Evolutionary conservation across 805 yeast genomes (phyloP), one percentile per base, ranked within the genome.

Genomic region (Lipomyces sp.): DNA sequence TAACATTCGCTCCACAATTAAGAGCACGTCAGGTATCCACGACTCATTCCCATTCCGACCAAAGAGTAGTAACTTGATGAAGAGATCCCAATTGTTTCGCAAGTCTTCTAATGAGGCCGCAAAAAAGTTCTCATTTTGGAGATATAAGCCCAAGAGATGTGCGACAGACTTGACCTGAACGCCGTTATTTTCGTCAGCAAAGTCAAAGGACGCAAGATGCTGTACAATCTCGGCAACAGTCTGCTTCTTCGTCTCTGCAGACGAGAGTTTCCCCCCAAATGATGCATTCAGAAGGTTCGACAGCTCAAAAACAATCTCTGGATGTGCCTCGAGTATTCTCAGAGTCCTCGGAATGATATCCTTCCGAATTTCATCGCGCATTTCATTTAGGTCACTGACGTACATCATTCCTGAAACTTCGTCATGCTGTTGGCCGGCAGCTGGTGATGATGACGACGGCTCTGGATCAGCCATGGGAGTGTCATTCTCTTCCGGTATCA

Each of bases 11-110:
- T 87, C 90, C 57, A 86, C 80, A 3, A 87, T 81, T 33, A 81
- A 76, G 45, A 91, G 74, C 0, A 86, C 85, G 64, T 84, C 80
- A 0, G 88, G 83, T 72, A 86, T 85, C 88, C 90, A 90, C 5
- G 64, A 35, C 11, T 69, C 67, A 2, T 33, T 24, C 18, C 48
- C 50, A 29, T 37, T 48, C n/a, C 57, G n/a, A 7, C 56, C 66
- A 13, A 34, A 32, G 18, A 56, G 42, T 15, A 75, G 50, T 18
- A 75, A 50, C n/a, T 34, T 35, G 2, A 68, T 53, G 24, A 75
- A 65, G 18, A 67, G 30, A 13, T 60, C 67, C 69, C 72, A 65
- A 2, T 55, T 35, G 15, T 54, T 67, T 3, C 56, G 67, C 29
- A 74, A 61, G 15, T 63, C 71, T 10, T 34, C 50, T 37, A 63